phyloP scores from a whole-genome alignment of 768 basidiomycete species.

The Trametopsis cervina region DNA sequence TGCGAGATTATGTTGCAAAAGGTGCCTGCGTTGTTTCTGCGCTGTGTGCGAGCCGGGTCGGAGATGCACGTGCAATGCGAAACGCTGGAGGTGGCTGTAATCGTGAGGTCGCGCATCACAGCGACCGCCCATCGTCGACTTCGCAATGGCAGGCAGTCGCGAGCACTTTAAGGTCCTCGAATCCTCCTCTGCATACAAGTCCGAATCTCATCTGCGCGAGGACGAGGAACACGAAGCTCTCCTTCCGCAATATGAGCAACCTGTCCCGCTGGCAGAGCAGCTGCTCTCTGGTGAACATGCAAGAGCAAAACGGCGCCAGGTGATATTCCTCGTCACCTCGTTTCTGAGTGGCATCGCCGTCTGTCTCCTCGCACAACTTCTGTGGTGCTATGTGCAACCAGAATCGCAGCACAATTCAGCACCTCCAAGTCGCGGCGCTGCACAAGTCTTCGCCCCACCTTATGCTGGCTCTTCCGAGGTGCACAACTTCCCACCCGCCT shows the following conservation, averaged over 20 bases:
- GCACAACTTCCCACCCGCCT: conserved; percentile 64
- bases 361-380: conserved; percentile 16
- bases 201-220: background rate
- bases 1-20: no score
- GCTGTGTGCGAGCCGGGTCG: no score
- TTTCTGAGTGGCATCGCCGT: background rate
- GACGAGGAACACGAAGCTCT: conserved; percentile 10
- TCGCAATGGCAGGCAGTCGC: background rate
- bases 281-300: background rate
- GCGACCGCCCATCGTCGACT: no score
- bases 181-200: background rate
- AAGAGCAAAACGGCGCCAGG: background rate
- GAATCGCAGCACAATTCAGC: background rate
- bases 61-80: no score
- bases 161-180: background rate
- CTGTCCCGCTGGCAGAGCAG: background rate
- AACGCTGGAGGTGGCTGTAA: no score
- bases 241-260: conserved; percentile 1
- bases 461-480: conserved; percentile 67
- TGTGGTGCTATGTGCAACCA: conserved; percentile 27
- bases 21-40: no score
- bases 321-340: background rate
- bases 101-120: no score
- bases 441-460: conserved; percentile 45
- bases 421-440: conserved; percentile 6